These are phyloP conservation scores for Candida succiphila DNA, from an alignment of 805 yeast species.

Conservation along the genomic window DNA sequence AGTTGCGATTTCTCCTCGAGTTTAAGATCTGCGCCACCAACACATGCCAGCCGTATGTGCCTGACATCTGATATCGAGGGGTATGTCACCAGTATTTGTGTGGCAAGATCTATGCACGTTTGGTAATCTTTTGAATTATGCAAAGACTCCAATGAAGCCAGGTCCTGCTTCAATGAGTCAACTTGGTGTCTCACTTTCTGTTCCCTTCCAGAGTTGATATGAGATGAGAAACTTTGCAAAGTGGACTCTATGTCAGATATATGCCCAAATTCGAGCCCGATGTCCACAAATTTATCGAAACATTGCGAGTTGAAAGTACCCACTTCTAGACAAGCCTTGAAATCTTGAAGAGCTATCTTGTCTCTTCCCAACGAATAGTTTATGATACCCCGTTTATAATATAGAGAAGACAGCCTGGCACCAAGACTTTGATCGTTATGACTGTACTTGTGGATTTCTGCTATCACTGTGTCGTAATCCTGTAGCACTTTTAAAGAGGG, in stretches of 20 bases:
- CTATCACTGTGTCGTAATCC: constrained; percentile 17
- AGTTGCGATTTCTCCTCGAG: constrained; percentile 11
- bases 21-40: constrained; percentile 5
- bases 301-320: constrained; percentile 34
- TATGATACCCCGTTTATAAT: constrained; percentile 52
- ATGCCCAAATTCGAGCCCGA: constrained; percentile 44
- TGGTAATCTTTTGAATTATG: constrained; percentile 11
- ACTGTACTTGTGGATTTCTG: constrained; percentile 6
- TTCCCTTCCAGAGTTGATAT: neutral
- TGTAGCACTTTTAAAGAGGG: constrained; percentile 19
- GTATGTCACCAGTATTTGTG: constrained; percentile 28
- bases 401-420: constrained; percentile 29
- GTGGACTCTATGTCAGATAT: constrained; percentile 24
- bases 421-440: constrained; percentile 6
- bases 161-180: constrained; percentile 1
- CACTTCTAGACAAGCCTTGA: constrained; percentile 36
- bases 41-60: constrained; percentile 22
- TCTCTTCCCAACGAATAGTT: constrained; percentile 50
- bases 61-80: constrained; percentile 32
- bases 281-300: constrained; percentile 33
- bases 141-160: neutral
- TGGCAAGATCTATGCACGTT: constrained; percentile 19
- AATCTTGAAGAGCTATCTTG: constrained; percentile 39
- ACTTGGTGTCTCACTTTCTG: constrained; percentile 3
- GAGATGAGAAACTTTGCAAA: constrained; percentile 8